Percentiles rank a stretch among this genome's conserved stretches.
These are phyloP conservation scores for Domatiomyces globalis DNA, from an alignment of 2,329 filamentous ascomycete species.

Conservation along the genomic window DNA sequence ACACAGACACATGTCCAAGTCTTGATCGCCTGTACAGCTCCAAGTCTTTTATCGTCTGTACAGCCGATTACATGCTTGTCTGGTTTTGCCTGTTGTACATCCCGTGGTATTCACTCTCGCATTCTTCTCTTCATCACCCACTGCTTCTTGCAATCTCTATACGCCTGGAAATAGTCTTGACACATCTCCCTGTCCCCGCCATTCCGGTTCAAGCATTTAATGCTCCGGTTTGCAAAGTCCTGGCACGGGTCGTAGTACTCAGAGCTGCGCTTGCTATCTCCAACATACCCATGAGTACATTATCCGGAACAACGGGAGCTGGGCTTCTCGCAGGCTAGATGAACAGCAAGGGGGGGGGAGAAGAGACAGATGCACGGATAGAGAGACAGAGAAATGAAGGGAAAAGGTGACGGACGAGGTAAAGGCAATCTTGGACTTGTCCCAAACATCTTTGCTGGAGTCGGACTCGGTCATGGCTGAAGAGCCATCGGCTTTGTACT, in stretches of 20 bases:
- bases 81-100: not conserved
- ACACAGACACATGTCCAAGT: not conserved
- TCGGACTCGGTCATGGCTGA: not conserved
- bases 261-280: constrained; percentile 68
- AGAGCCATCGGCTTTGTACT: constrained; percentile 2
- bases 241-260: constrained; percentile 94
- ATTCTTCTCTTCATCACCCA: constrained; percentile 41
- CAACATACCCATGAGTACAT: not conserved
- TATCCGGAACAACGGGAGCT: too few species aligned
- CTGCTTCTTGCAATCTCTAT: constrained; percentile 85
- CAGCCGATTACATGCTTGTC: not conserved
- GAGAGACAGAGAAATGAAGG: not conserved
- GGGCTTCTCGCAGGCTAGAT: not conserved
- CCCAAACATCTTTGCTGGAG: constrained; percentile 6
- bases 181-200: constrained; percentile 80
- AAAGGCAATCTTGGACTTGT: constrained; percentile 10
- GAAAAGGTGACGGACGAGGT: constrained; percentile 7
- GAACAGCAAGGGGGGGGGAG: not conserved
- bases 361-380: not conserved
- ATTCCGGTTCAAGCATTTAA: constrained; percentile 80
- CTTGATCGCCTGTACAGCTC: too few species aligned
- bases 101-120: not conserved
- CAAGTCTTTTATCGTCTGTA: too few species aligned
- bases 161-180: constrained; percentile 91
- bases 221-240: constrained; percentile 71